These are phyloP conservation scores for Claviceps capensis DNA, from an alignment of 2,329 filamentous ascomycete species.

Conservation along the genomic window DNA sequence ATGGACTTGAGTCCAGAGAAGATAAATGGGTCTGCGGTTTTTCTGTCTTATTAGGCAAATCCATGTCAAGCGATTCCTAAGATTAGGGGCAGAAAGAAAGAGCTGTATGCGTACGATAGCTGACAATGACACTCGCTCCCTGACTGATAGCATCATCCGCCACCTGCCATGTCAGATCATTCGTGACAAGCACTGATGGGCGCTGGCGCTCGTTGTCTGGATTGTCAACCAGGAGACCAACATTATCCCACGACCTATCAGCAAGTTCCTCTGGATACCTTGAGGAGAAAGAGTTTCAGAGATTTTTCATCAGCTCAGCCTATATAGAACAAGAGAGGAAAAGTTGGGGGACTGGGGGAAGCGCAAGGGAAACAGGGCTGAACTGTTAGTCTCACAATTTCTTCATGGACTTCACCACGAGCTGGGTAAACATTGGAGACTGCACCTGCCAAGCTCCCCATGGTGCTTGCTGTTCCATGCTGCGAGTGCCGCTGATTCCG, in stretches of 20 bases:
- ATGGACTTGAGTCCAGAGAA: conserved; percentile 86
- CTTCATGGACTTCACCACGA: conserved; percentile 68
- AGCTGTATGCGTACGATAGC: conserved; percentile 56
- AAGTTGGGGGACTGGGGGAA: neutral
- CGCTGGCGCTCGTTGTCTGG: conserved; percentile 18
- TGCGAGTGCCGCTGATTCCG: neutral
- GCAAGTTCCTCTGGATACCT: conserved; percentile 85
- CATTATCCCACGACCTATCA: conserved; percentile 89
- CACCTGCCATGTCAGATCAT: conserved; percentile 81
- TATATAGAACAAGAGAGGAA: neutral
- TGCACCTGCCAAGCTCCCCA: conserved; percentile 28
- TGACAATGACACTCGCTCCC: conserved; percentile 65
- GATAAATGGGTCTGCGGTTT: conserved; percentile 71
- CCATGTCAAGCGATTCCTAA: too few relatives aligned
- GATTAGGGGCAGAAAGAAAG: neutral
- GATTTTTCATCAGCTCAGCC: neutral
- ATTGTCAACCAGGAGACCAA: conserved; percentile 57
- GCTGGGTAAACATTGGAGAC: conserved; percentile 30
- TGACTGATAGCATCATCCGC: conserved; percentile 77
- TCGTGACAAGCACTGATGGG: conserved; percentile 45
- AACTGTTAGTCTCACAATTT: conserved; percentile 47
- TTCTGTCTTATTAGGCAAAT: neutral
- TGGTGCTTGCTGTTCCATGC: conserved; percentile 14
- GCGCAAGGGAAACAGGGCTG: neutral
- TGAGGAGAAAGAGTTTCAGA: neutral